These are phyloP conservation scores for Skeletonema costatum DNA, from an alignment of 108 stramenopile genomes.

Conservation along the genomic window DNA sequence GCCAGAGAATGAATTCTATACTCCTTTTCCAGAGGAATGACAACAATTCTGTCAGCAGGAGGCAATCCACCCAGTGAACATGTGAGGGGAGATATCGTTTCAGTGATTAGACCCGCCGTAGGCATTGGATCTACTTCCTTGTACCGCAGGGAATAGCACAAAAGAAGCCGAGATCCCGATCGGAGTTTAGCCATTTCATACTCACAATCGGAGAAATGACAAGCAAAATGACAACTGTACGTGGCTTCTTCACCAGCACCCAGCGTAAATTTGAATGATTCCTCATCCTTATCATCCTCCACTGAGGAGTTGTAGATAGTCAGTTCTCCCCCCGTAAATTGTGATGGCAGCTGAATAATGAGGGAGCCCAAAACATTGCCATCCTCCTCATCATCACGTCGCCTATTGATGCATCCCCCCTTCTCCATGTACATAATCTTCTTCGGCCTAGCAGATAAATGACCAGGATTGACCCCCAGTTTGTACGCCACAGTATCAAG, in stretches of 20 bases:
- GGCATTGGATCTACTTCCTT: not conserved
- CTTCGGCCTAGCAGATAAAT: not conserved
- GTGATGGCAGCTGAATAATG: conserved; percentile 6
- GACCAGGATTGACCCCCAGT: not conserved
- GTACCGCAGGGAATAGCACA: not conserved
- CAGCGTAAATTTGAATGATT: not conserved
- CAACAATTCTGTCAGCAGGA: conserved; percentile 5
- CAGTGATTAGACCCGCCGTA: not conserved
- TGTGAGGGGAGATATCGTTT: not conserved
- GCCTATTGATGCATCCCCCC: not conserved
- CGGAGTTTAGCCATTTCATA: not conserved
- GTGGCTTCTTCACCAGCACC: not conserved
- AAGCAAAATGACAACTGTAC: not conserved
- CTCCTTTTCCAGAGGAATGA: conserved; percentile 9
- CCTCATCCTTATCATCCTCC: conserved; percentile 9
- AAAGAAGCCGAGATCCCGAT: not conserved
- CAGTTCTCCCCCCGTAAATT: conserved; percentile 1
- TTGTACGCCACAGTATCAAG: not conserved
- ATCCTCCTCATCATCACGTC: not conserved
- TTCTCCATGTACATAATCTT: not conserved
- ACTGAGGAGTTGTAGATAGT: not conserved
- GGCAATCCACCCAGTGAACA: conserved; percentile 1
- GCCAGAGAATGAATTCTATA: conserved; percentile 2
- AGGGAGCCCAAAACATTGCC: not conserved
- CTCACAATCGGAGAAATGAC: conserved; percentile 3